Evolutionary conservation across 2,329 filamentous ascomycete genomes (phyloP), one percentile per base, ranked within the genome.

Genomic region (Ascochyta fabae): DNA sequence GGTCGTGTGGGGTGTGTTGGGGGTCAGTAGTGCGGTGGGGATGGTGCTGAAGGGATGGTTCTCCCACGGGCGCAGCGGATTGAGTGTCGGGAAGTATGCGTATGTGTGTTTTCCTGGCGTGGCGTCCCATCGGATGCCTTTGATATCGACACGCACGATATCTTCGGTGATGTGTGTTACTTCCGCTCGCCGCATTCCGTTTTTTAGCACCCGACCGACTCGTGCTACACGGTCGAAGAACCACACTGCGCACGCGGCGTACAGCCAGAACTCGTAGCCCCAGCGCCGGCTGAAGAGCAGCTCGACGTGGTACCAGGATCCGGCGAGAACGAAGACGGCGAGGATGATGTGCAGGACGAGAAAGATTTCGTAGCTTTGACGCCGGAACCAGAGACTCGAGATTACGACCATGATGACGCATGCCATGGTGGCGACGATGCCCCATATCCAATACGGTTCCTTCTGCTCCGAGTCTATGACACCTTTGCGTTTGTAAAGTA

Each of bases 41-140:
- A 57, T 41, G 24, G 82, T 63, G 0, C 80, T 83, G 61, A 85
- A 85, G 0, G 83, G 83, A 61, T 85, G 83, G 41, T 81, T 84
- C 63, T 84, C 81, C 82, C 82, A 85, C 1, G 63, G 53, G 4
- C 59, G 51, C 26, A 61, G 54, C 1, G 50, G 53, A 15, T 56
- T 76, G 1, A 83, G 61, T 0, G 77, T 78, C 0, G 83, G 82
- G 60, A 85, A 83, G 63, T 82, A 83, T 0, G 78, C 67, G 53
- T 82, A 84, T 13, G 40, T 40, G 45, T 81, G 76, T 3, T 72
- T 48, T 4, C 61, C 61, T 1, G 59, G 57, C 6, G 19, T 43
- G 3, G 54, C 64, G 2, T 73, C 75, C 71, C 74, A 81, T 36
- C 73, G 60, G 6, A 79, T 56, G 3, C 74, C 77, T 5, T 66